Percentiles rank a stretch among this genome's conserved stretches.
These are phyloP conservation scores for Bidens hawaiensis DNA, from an alignment of 140 eudicot species.

Conservation along the genomic window DNA sequence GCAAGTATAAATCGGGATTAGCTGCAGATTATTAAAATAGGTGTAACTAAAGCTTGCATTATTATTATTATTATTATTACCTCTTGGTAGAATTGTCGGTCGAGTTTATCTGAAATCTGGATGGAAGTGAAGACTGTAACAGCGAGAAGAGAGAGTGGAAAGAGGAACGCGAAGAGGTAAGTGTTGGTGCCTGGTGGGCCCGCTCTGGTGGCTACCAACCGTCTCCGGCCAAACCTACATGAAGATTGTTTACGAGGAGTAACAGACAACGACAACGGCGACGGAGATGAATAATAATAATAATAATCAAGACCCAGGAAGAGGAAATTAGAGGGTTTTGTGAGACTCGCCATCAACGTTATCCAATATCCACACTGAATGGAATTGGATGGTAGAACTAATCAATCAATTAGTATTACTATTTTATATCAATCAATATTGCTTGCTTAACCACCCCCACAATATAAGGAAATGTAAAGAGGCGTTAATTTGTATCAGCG, in stretches of 20 bases:
- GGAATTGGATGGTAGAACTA: not conserved
- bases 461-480: too few species aligned
- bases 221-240: too few species aligned
- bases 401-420: too few species aligned
- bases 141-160: slow-evolving; percentile 78
- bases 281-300: not conserved
- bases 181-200: slow-evolving; percentile 58
- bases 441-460: too few species aligned
- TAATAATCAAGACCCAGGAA: slow-evolving; percentile 21
- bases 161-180: slow-evolving; percentile 66
- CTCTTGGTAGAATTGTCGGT: slow-evolving; percentile 71
- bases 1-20: too few species aligned
- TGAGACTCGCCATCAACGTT: slow-evolving; percentile 25
- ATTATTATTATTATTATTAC: too few species aligned
- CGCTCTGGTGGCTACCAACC: slow-evolving; percentile 47
- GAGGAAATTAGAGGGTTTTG: slow-evolving; percentile 5
- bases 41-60: too few species aligned
- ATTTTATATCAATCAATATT: too few species aligned
- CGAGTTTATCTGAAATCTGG: slow-evolving; percentile 69
- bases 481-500: too few species aligned
- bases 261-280: too few species aligned
- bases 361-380: slow-evolving; percentile 17
- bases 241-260: too few species aligned
- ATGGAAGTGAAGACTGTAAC: slow-evolving; percentile 58
- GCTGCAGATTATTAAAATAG: too few species aligned